phyloP scores from a whole-genome alignment of 2,329 filamentous ascomycete species.

The Stachybotrys chartarum region DNA sequence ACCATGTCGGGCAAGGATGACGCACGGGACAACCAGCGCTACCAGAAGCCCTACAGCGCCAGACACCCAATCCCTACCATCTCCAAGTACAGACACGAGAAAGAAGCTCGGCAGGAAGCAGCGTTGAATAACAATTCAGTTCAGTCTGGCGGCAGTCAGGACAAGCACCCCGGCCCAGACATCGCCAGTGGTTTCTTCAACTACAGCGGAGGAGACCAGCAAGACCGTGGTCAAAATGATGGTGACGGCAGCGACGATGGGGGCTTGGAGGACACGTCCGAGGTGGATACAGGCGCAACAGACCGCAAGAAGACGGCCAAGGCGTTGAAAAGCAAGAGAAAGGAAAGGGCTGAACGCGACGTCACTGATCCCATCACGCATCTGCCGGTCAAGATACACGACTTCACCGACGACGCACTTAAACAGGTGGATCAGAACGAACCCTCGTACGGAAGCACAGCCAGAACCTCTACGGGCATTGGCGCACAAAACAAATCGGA shows the following conservation, averaged over 20 bases:
- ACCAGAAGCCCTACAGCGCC: conserved; percentile 33
- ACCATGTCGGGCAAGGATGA: conserved; percentile 29
- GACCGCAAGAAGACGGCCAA: conserved; percentile 42
- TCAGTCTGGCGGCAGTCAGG: conserved; percentile 5
- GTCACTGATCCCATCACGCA: conserved; percentile 70
- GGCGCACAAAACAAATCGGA: conserved; percentile 30
- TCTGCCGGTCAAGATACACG: conserved; percentile 59
- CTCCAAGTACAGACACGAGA: conserved; percentile 39
- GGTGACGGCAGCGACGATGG: conserved; percentile 10
- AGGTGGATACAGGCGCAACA: conserved; percentile 25
- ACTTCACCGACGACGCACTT: conserved; percentile 59
- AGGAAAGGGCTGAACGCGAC: conserved; percentile 43
- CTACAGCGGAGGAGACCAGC: conserved; percentile 4
- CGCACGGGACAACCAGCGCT: conserved; percentile 28
- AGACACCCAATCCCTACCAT: conserved; percentile 40
- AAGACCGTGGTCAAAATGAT: conserved; percentile 4
- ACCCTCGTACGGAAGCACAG: conserved; percentile 25
- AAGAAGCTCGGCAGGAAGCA: conserved; percentile 33
- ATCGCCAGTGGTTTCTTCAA: neutral
- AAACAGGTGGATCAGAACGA: conserved; percentile 22
- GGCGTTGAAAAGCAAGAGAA: conserved; percentile 35
- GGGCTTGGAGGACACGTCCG: conserved; percentile 24
- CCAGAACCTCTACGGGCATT: conserved; percentile 29
- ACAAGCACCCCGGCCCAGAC: neutral
- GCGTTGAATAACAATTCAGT: conserved; percentile 21